Evolutionary conservation across 2,329 filamentous ascomycete species (phyloP).

Genomic region (Cladosporium velox): DNA sequence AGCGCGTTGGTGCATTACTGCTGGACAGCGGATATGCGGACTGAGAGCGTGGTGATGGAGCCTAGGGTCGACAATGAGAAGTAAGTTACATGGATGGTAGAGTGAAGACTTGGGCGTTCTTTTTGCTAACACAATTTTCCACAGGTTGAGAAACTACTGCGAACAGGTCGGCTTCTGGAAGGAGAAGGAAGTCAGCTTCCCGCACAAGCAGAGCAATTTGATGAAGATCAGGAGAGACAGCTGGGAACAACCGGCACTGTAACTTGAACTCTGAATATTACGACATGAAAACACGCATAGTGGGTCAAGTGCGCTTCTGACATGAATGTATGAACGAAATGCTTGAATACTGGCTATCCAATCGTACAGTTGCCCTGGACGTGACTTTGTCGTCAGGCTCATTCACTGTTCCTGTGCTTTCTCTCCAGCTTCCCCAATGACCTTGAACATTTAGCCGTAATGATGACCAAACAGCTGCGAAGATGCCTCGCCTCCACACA

Average conservation of each 20-base stretch:
- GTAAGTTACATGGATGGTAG: conserved; percentile 54
- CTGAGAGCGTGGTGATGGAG: conserved; percentile 81
- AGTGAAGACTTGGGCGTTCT: not conserved
- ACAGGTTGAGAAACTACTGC: conserved; percentile 70
- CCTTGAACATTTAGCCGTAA: no score
- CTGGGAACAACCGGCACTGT: conserved; percentile 67
- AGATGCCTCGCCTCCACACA: no score
- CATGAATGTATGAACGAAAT: not conserved
- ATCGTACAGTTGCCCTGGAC: not conserved
- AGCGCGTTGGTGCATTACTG: conserved; percentile 85
- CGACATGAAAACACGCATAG: not conserved
- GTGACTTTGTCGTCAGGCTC: not conserved
- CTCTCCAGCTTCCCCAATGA: not conserved
- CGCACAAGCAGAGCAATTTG: conserved; percentile 89
- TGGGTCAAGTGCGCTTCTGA: not conserved
- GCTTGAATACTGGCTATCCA: not conserved
- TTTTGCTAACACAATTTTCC: not conserved
- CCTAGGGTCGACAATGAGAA: conserved; percentile 87
- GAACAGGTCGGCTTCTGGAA: conserved; percentile 77
- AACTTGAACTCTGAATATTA: not conserved
- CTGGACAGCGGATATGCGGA: conserved; percentile 74
- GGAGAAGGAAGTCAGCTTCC: conserved; percentile 81
- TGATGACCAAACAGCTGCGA: no score
- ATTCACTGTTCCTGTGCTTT: not conserved
- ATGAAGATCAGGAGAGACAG: conserved; percentile 77